Percentiles rank a stretch among this genome's conserved stretches.
phyloP scores from a whole-genome alignment of 2,329 filamentous ascomycete species.

The Teratosphaeria destructans region DNA sequence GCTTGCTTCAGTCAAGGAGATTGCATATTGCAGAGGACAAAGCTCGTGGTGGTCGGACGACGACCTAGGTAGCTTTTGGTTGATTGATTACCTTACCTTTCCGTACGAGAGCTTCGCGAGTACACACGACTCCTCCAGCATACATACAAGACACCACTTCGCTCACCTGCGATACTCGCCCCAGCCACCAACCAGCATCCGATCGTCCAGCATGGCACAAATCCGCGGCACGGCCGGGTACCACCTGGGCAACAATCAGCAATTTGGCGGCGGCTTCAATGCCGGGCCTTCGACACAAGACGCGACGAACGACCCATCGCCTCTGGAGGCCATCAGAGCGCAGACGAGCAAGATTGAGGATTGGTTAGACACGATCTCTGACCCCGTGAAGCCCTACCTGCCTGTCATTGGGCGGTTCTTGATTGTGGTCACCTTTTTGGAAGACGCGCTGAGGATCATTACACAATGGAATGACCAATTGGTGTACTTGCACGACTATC shows the following conservation, averaged over 20 bases:
- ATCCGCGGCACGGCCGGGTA: slow-evolving; percentile 63
- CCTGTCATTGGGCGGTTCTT: slow-evolving; percentile 93
- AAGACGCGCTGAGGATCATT: slow-evolving; percentile 89
- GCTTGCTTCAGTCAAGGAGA: background rate
- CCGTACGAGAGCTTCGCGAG: background rate
- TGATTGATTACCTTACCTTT: no score
- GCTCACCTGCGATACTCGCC: background rate
- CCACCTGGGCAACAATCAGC: slow-evolving; percentile 61
- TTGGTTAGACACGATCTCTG: slow-evolving; percentile 71
- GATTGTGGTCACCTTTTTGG: slow-evolving; percentile 96
- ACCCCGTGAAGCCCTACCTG: slow-evolving; percentile 93
- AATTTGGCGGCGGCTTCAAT: slow-evolving; percentile 10
- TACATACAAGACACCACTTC: background rate
- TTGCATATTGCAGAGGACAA: background rate
- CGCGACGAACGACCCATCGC: slow-evolving; percentile 58
- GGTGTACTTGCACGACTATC: slow-evolving; percentile 82
- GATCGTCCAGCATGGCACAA: slow-evolving; percentile 41
- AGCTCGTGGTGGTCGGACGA: background rate
- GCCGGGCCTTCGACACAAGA: slow-evolving; percentile 50
- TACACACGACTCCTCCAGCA: background rate
- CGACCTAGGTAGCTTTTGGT: background rate
- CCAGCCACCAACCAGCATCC: background rate
- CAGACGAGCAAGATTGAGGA: slow-evolving; percentile 99
- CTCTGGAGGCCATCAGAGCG: slow-evolving; percentile 78
- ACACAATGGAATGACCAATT: slow-evolving; percentile 98